Percentiles rank a stretch among this genome's conserved stretches.
Conservation (phyloP, 371 early-diverging fungal genomes). For the Sanchytrium tribonematis region DNA sequence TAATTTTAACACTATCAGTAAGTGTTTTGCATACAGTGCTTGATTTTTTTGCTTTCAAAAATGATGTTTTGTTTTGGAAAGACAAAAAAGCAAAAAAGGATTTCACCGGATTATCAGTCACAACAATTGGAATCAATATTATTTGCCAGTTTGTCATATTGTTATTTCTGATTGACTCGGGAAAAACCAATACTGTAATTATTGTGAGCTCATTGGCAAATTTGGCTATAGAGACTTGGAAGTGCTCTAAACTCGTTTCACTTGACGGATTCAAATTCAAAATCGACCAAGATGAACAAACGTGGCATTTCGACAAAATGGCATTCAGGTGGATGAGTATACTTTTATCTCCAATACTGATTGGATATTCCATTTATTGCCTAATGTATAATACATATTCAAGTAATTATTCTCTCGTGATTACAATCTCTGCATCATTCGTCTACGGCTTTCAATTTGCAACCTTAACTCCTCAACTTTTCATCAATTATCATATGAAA, state of each 20-base stretch:
- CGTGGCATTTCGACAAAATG: conserved; percentile 15
- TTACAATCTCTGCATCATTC: conserved; percentile 55
- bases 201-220: conserved; percentile 46
- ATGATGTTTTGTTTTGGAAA: conserved; percentile 71
- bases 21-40: conserved; percentile 54
- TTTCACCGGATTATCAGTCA: conserved; percentile 53
- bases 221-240: conserved; percentile 63
- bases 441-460: conserved; percentile 45
- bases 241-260: conserved; percentile 31
- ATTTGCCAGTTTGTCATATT: conserved; percentile 58
- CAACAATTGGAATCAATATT: conserved; percentile 48
- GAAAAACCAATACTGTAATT: conserved; percentile 52
- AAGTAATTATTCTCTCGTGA: conserved; percentile 69
- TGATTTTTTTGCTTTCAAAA: conserved; percentile 81
- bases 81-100: conserved; percentile 25
- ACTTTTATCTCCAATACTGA: conserved; percentile 44
- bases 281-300: not conserved
- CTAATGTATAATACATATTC: conserved; percentile 55
- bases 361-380: conserved; percentile 54
- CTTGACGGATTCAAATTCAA: not conserved
- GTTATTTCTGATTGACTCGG: conserved; percentile 63
- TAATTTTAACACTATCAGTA: conserved; percentile 44
- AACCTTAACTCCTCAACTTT: conserved; percentile 69
- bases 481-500: conserved; percentile 70
- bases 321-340: conserved; percentile 60